Evolutionary conservation across 2,329 filamentous ascomycete genomes (phyloP), one percentile per base, ranked within the genome.

Genomic region (Phyllosticta citribraziliensis): DNA sequence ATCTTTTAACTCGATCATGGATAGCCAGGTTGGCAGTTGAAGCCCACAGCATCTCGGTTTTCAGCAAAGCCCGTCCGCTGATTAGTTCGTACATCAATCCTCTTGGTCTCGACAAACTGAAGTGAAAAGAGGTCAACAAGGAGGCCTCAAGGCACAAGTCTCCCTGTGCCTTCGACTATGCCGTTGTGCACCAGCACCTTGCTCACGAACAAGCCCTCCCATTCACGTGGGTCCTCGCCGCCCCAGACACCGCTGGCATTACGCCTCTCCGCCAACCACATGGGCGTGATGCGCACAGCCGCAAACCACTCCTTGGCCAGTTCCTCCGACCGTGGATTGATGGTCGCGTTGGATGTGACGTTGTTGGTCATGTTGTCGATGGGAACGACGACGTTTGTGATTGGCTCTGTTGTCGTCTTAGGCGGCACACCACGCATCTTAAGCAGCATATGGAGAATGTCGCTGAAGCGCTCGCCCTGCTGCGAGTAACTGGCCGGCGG

Each of bases 381-480:
- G 5, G 61, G 64, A 6, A 70, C 66, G 5, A 78, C 66, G 50
- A 72, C 67, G 47, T 73, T 62, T 71, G 55, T 76, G 70, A 11
- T 67, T 64, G 47, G 64, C 63, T n/a, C 69, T 63, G 2, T 68
- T 60, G 5, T 69, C 63, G 4, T 75, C 57, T 73, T 75, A 0
- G 77, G 78, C 3, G 75, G 75, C 4, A 80, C 72, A 12, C 72
- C 74, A 6, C 83, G 80, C 79, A 85, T 83, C 64, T 80, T 80
- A 55, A 85, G 72, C 33, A 85, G 71, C 75, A 83, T 83, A 61
- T 79, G 76, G 3, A 85, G 70, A 33, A 84, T 79, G 57, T 82
- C 79, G 20, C 80, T 77, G 64, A 86, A 84, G n/a, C 76, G 76
- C 59, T 83, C 79, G 51, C 80, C 83, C 70, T 85, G 82, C 54